These are phyloP conservation scores for Pseudocercospora macadamiae DNA, from an alignment of 2,329 filamentous ascomycete species.

Conservation along the genomic window DNA sequence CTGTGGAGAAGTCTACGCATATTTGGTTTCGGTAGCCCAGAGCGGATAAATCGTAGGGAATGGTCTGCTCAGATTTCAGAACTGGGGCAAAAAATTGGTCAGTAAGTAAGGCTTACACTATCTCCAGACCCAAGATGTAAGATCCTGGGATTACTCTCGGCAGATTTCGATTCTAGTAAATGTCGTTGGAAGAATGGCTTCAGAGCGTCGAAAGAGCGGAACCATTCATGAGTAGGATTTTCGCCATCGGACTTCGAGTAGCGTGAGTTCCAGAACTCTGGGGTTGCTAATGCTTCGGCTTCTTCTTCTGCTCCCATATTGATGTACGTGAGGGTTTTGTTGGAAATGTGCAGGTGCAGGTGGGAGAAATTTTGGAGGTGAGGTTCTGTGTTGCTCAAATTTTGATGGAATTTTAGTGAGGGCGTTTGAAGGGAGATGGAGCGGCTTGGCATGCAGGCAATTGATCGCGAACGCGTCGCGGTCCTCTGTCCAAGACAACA, in stretches of 20 bases:
- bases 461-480: no score
- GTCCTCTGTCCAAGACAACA: no score
- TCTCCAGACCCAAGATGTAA: constrained; percentile 62
- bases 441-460: no score
- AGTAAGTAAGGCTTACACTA: constrained; percentile 47
- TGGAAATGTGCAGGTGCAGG: neutral
- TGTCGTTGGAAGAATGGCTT: constrained; percentile 51
- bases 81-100: neutral
- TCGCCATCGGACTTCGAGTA: constrained; percentile 47
- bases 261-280: constrained; percentile 57
- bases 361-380: neutral
- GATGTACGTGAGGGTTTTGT: neutral
- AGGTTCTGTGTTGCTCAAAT: neutral
- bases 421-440: no score
- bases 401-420: neutral
- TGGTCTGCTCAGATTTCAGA: constrained; percentile 44
- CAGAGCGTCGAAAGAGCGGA: constrained; percentile 53
- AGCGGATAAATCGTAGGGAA: constrained; percentile 52
- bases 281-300: constrained; percentile 42
- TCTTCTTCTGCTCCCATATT: constrained; percentile 29
- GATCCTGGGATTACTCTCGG: constrained; percentile 47
- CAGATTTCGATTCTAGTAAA: constrained; percentile 43
- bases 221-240: constrained; percentile 58
- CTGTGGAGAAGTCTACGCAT: constrained; percentile 60
- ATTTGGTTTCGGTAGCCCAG: constrained; percentile 56